Base-by-base conservation (phyloP, 192 early-diverging fungal species). In the Coemansia sp. region DNA sequence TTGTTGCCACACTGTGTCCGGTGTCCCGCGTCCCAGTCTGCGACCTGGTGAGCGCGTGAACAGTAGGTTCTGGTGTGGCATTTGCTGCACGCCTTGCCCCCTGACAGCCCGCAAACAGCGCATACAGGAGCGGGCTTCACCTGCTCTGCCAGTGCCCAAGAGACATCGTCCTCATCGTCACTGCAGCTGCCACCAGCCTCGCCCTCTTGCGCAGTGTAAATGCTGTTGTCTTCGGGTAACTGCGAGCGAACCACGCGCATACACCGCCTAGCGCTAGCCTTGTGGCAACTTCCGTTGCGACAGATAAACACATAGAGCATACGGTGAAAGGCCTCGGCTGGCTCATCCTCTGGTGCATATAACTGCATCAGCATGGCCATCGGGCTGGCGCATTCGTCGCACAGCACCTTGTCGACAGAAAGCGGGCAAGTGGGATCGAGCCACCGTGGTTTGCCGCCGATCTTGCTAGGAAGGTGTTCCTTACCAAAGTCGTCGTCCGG, bases 271-370 rank as follows among this genome's bases (percentile, higher is more conserved):
- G 73, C 69, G 34, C 77, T 88, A 82, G 78, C 75, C 42, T 78
- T 83, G 64, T 96, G 91, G 77, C 97, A 99, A 1, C 73, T 61
- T 27, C 95, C 95, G 36, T 89, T 90, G 65, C 91, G 93, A 82
- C 97, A 99, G 72, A 90, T 88, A 72, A 97, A 99, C 4, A 99
- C 86, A 68, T 96, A 97, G 8, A 98, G 73, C 62, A 89, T 89
- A 42, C 97, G 88, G 69, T 96, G 95, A 69, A 91, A 98, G 3
- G 97, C 96, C 67, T 93, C 89, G 0, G 72, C 67, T 0, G 93
- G 90, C 24, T 89, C 83, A 72, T 99, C 94, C 65, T 99, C 95
- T 10, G 97, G 95, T 2, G 95, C 93, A 64, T 95, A 99, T 6
- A 99, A 73, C 85, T 97, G 95, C 59, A 93, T 50, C 59, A 97